Conservation (phyloP, 768 basidiomycete species). For the Glaciozyma martinii region DNA sequence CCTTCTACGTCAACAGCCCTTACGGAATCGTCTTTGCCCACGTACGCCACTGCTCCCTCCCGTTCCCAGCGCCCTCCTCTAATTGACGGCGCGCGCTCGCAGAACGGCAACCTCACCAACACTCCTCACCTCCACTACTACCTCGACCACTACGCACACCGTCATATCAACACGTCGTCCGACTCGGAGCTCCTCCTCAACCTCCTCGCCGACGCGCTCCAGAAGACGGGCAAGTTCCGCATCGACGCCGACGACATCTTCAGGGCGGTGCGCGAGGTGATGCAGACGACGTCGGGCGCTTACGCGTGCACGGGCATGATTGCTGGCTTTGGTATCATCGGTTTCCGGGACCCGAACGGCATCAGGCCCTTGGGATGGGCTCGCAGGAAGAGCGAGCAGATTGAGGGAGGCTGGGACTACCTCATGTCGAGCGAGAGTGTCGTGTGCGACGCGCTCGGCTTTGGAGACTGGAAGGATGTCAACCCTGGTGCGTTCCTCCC, state of each 20-base stretch:
- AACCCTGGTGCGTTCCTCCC: conserved; percentile 60
- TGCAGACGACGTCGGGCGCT: conserved; percentile 78
- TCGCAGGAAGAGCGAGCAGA: conserved; percentile 46
- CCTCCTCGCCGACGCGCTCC: conserved; percentile 93
- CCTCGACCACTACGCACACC: conserved; percentile 91
- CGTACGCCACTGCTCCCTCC: conserved; percentile 47
- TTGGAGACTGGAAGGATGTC: conserved; percentile 86
- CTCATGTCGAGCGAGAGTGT: conserved; percentile 91
- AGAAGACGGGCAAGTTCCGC: conserved; percentile 93
- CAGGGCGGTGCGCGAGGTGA: conserved; percentile 79
- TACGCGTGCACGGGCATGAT: conserved; percentile 99
- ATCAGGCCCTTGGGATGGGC: conserved; percentile 89
- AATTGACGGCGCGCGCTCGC: neutral
- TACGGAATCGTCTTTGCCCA: conserved; percentile 98
- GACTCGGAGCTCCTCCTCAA: conserved; percentile 96
- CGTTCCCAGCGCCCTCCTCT: neutral
- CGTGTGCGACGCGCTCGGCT: conserved; percentile 87
- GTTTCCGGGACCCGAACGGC: conserved; percentile 95
- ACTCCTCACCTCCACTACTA: conserved; percentile 73
- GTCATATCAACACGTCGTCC: conserved; percentile 97
- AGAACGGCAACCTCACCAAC: conserved; percentile 99
- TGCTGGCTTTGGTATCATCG: conserved; percentile 95
- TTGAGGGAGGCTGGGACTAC: conserved; percentile 62
- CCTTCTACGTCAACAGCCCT: conserved; percentile 99
- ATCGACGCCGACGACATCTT: conserved; percentile 99